These are phyloP conservation scores for Aureobasidium sp. DNA, from an alignment of 2,329 filamentous ascomycete genomes.

Conservation along the genomic window DNA sequence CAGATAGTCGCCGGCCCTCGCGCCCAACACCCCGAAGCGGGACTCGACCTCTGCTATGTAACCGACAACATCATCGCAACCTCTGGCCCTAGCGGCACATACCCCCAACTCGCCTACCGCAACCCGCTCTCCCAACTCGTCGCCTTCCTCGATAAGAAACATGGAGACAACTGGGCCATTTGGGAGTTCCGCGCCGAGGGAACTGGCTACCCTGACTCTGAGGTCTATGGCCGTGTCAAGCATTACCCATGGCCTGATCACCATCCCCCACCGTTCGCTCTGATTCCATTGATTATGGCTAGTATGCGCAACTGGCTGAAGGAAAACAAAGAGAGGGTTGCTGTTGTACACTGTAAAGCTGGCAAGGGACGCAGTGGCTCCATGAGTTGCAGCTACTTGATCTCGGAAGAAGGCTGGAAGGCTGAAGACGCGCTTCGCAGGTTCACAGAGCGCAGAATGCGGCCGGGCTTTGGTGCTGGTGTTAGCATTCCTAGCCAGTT, in stretches of 20 bases:
- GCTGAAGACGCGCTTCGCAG: constrained; percentile 53
- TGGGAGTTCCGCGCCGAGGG: constrained; percentile 98
- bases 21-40: constrained; percentile 73
- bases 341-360: constrained; percentile 93
- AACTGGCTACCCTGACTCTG: constrained; percentile 85
- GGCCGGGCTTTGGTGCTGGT: constrained; percentile 76
- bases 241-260: constrained; percentile 98
- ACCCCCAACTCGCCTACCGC: constrained; percentile 85
- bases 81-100: constrained; percentile 81
- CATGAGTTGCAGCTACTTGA: constrained; percentile 78
- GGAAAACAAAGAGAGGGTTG: constrained; percentile 51
- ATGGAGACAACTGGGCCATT: constrained; percentile 79
- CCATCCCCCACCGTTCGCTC: constrained; percentile 84
- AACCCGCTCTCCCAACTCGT: constrained; percentile 86
- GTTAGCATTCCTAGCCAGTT: constrained; percentile 91
- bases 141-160: constrained; percentile 76
- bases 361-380: constrained; percentile 92
- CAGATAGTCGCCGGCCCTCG: constrained; percentile 88
- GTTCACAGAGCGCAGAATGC: constrained; percentile 80
- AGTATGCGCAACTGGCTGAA: constrained; percentile 86
- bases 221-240: constrained; percentile 74
- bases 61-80: constrained; percentile 70
- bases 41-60: constrained; percentile 91
- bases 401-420: constrained; percentile 71
- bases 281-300: constrained; percentile 82